Conservation (phyloP, 345 rosid genomes). For the Populus euphratica region DNA sequence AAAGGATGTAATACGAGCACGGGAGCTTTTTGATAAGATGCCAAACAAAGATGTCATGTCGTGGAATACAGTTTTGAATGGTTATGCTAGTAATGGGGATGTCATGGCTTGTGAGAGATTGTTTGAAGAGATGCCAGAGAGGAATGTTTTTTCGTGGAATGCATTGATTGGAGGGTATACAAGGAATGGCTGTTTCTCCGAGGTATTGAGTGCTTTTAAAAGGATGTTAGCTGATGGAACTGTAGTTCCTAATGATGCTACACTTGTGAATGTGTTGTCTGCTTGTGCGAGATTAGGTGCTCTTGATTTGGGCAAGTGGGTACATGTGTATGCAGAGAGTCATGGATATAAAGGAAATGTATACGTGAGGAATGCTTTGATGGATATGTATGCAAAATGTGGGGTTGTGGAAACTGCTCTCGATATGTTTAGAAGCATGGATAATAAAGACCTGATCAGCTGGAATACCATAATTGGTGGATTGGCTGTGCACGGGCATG, state of each 20-base stretch:
- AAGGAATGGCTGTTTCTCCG: slow-evolving; percentile 31
- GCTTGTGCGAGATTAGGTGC: slow-evolving; percentile 83
- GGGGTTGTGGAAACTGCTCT: slow-evolving; percentile 59
- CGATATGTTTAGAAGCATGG: slow-evolving; percentile 49
- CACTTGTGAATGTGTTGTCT: slow-evolving; percentile 63
- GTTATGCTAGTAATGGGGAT: slow-evolving; percentile 58
- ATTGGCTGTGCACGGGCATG: slow-evolving; percentile 67
- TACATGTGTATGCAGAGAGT: slow-evolving; percentile 52
- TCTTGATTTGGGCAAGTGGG: slow-evolving; percentile 67
- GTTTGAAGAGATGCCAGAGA: slow-evolving; percentile 65
- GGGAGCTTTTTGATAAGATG: slow-evolving; percentile 61
- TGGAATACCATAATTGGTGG: slow-evolving; percentile 78
- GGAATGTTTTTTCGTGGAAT: slow-evolving; percentile 82
- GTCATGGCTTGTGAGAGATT: slow-evolving; percentile 43
- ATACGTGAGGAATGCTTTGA: slow-evolving; percentile 63
- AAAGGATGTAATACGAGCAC: slow-evolving; percentile 58
- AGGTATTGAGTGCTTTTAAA: slow-evolving; percentile 57
- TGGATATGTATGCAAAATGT: slow-evolving; percentile 85
- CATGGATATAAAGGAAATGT: slow-evolving; percentile 53
- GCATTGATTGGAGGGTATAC: slow-evolving; percentile 63
- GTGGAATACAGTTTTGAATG: slow-evolving; percentile 75
- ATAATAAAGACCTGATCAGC: slow-evolving; percentile 63
- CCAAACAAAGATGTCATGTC: slow-evolving; percentile 71
- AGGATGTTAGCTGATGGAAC: slow-evolving; percentile 51
- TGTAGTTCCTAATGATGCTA: slow-evolving; percentile 64